Conservation (phyloP, 2,329 filamentous ascomycete genomes). For the Arthroderma sp. region DNA sequence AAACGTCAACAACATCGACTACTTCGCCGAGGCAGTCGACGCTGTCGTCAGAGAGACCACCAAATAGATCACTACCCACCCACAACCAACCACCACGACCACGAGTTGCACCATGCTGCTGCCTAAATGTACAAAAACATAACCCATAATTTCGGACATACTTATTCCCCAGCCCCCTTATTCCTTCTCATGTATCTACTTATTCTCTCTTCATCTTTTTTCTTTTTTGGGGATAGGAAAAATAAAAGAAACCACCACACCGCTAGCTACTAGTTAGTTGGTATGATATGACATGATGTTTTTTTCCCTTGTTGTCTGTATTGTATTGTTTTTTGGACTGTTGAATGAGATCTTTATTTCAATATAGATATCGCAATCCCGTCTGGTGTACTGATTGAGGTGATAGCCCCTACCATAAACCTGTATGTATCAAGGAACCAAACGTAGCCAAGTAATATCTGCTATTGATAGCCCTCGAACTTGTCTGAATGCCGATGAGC, state of each 20-base stretch:
- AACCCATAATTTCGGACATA: background rate
- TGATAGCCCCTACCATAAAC: too few species aligned
- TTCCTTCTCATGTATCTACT: background rate
- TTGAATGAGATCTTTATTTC: too few species aligned
- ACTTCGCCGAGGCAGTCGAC: conserved; percentile 81
- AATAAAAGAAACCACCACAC: background rate
- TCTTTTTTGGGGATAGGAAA: background rate
- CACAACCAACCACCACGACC: background rate
- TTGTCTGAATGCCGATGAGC: too few species aligned
- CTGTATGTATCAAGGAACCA: too few species aligned
- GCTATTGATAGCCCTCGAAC: too few species aligned
- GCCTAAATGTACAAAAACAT: background rate
- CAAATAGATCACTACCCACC: background rate
- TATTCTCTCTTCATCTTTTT: background rate
- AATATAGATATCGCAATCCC: too few species aligned
- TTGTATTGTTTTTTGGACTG: too few species aligned
- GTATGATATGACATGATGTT: background rate
- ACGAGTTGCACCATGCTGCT: background rate
- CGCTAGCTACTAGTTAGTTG: background rate
- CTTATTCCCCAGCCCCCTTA: background rate
- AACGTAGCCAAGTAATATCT: too few species aligned
- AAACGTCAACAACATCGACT: conserved; percentile 83
- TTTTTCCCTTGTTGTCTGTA: too few species aligned
- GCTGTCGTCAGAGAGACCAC: conserved; percentile 52
- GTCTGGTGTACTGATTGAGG: too few species aligned